These are phyloP conservation scores for Beauveria varroae DNA, from an alignment of 2,329 filamentous ascomycete species.

Conservation along the genomic window DNA sequence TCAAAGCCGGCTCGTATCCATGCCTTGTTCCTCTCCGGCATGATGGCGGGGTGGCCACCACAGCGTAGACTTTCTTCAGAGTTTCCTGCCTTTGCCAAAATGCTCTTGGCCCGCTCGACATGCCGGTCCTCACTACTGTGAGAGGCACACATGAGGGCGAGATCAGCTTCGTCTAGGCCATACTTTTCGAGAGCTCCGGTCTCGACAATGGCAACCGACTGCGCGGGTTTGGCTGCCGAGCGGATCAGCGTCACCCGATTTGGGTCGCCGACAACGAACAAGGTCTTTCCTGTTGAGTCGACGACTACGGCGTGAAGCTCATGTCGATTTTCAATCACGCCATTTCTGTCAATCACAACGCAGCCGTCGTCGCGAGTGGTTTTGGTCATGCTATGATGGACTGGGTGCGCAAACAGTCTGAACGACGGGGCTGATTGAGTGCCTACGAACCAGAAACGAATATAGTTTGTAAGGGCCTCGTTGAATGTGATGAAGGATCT, in stretches of 20 bases:
- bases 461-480: neutral
- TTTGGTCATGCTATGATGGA: slow-evolving; percentile 6
- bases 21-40: slow-evolving; percentile 24
- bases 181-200: slow-evolving; percentile 30
- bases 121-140: slow-evolving; percentile 37
- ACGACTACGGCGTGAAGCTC: slow-evolving; percentile 34
- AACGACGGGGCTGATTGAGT: neutral
- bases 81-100: slow-evolving; percentile 28
- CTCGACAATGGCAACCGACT: slow-evolving; percentile 36
- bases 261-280: slow-evolving; percentile 34
- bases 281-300: slow-evolving; percentile 28
- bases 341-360: slow-evolving; percentile 30
- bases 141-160: slow-evolving; percentile 40
- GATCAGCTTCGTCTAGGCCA: slow-evolving; percentile 30
- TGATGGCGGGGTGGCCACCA: slow-evolving; percentile 33
- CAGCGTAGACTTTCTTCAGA: slow-evolving; percentile 32
- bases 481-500: neutral
- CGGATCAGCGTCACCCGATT: slow-evolving; percentile 33
- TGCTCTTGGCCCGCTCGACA: slow-evolving; percentile 26
- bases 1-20: slow-evolving; percentile 33
- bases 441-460: neutral
- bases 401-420: neutral
- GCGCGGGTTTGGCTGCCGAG: slow-evolving; percentile 38
- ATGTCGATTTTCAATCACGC: slow-evolving; percentile 36
- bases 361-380: slow-evolving; percentile 19